Evolutionary conservation across 768 basidiomycete species (phyloP), one percentile per base, ranked within the genome.

Genomic region (Hebeloma cylindrosporum): DNA sequence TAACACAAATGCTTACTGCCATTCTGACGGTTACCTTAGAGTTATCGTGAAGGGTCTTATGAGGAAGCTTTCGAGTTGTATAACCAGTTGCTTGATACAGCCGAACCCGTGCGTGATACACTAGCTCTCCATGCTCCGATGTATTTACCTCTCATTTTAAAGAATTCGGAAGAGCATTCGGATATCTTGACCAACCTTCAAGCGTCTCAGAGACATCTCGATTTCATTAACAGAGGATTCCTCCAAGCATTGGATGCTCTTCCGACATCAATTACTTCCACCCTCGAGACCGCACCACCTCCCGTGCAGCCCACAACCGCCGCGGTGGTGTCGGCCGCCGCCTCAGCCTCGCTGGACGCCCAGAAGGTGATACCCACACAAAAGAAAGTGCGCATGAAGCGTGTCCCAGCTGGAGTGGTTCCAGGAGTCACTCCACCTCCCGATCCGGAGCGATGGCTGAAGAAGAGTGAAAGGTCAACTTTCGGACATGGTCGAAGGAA

Each of bases 391-490:
- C 75, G 84, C 47, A 77, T 65, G 64, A 77, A 78, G 50, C 82
- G 88, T 59, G 73, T 91, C 13, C 88, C 89, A 10, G 72, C 77
- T 43, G 83, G 85, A n/a, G 83, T 91, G 16, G 64, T 82, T 18
- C 85, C 82, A 13, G 88, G 89, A 14, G 80, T 88, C 9, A 89
- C 88, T 3, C 88, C 88, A 21, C 74, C 81, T 13, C 89, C 90
- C 23, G 89, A 92, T 66, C 88, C 89, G 18, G 89, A 92, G 62
- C 71, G 89, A 50, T 92, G 89, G 89, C 61, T 92, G 48, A 92
- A 92, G 78, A 92, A 89, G 71, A 85, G 79, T 40, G 87, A 90
- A 62, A 72, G 88, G 37, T 75, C 84, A 10, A 78, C 72, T 20
- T 80, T 77, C 60, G 70, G 71, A 13, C 70, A 72, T 40, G 74